A percentile compares a stretch with the other conserved stretches of the same genome.
Conservation (phyloP, 805 yeast species). For the Candida xiaguanensis region DNA sequence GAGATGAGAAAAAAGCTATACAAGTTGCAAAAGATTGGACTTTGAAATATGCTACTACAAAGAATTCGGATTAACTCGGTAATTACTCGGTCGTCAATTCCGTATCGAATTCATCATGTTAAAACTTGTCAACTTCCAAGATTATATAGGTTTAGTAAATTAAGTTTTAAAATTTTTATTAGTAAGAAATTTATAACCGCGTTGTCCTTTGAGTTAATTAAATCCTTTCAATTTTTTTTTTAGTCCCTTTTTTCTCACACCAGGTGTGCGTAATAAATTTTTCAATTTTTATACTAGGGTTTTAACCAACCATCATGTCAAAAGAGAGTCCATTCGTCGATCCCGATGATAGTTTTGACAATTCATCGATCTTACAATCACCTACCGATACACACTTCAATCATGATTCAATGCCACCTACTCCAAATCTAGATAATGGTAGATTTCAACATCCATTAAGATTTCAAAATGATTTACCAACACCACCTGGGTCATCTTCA, state of each 20-base stretch:
- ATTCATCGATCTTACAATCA: slow-evolving; percentile 7
- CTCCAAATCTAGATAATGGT: slow-evolving; percentile 7
- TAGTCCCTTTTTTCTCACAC: background rate
- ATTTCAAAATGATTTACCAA: slow-evolving; percentile 20
- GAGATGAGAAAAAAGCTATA: slow-evolving; percentile 75
- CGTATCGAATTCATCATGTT: too few relatives aligned
- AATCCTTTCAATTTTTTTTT: background rate
- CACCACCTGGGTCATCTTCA: slow-evolving; percentile 8
- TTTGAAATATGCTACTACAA: slow-evolving; percentile 49
- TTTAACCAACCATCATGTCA: background rate
- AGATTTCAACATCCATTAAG: slow-evolving; percentile 21
- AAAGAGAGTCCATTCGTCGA: slow-evolving; percentile 12
- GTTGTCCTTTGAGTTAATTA: background rate
- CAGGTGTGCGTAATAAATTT: background rate
- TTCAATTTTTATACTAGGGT: background rate
- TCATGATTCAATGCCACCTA: slow-evolving; percentile 15
- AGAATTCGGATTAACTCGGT: too few relatives aligned
- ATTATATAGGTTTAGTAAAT: too few relatives aligned
- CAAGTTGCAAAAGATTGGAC: slow-evolving; percentile 80
- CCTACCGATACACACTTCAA: slow-evolving; percentile 5
- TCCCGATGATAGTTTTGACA: slow-evolving; percentile 9
- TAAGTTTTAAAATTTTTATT: too few relatives aligned
- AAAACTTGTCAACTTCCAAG: too few relatives aligned
- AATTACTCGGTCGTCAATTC: too few relatives aligned
- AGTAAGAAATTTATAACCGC: background rate